A percentile compares a stretch with the other conserved stretches of the same genome.
Conservation (phyloP, 2,329 filamentous ascomycete genomes). For the Cladophialophora psammophila region DNA sequence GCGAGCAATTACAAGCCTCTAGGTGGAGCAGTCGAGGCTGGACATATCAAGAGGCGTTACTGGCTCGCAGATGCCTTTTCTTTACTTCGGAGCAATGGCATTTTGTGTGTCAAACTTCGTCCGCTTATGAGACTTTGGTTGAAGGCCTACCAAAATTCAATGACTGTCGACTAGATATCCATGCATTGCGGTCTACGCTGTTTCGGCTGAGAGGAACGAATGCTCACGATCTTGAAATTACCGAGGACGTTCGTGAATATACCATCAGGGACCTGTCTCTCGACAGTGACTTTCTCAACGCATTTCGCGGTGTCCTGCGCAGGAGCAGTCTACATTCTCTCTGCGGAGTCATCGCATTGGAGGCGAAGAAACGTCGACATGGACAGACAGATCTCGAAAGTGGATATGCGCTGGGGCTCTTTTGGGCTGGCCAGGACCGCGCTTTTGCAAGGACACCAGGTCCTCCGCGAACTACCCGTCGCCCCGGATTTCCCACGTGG, state of each 20-base stretch:
- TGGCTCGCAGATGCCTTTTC: constrained; percentile 23
- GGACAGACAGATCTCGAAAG: background rate
- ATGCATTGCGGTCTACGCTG: constrained; percentile 10
- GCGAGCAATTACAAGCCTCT: constrained; percentile 1
- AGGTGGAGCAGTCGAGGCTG: constrained; percentile 20
- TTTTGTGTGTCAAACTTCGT: constrained; percentile 12
- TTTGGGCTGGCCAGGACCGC: constrained; percentile 10
- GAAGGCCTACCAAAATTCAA: constrained; percentile 1
- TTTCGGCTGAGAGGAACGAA: constrained; percentile 7
- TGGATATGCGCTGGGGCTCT: constrained; percentile 10
- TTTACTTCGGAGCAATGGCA: constrained; percentile 24
- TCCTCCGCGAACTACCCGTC: constrained; percentile 10
- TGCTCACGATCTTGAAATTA: constrained; percentile 15
- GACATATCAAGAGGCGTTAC: constrained; percentile 21
- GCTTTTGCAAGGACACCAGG: constrained; percentile 1
- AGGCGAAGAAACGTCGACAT: background rate
- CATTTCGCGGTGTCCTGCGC: constrained; percentile 15
- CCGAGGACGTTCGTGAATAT: constrained; percentile 19
- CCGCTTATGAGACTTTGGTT: constrained; percentile 8
- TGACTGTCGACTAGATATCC: background rate
- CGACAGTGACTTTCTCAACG: constrained; percentile 18
- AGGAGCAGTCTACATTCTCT: constrained; percentile 2
- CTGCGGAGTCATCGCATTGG: constrained; percentile 2
- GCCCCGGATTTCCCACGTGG: constrained; percentile 10
- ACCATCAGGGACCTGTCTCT: constrained; percentile 11